Base-by-base conservation (phyloP, 306 rosid species). In the Sesbania bispinosa region DNA sequence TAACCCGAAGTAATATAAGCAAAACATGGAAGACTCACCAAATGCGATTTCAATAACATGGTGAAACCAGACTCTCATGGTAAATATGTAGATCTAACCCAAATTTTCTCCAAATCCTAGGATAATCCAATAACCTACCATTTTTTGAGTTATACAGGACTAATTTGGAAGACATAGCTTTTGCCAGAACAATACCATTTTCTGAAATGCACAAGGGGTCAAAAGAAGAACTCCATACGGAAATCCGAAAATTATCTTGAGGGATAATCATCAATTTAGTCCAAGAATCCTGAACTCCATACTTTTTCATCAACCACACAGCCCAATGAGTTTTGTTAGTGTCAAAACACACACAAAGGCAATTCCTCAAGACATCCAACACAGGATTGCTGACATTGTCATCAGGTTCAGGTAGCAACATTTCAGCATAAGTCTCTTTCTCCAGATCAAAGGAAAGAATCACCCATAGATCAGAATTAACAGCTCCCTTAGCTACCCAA, bases 221-320 rank as follows among this genome's bases (percentile, higher is more conserved):
- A 10, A 30, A 1, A 5, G 15, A 2, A 7, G 35, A 18, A 30
- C 0, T 15, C 52, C 51, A 36, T 15, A 7, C 24, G 5, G 9
- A 1, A 29, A 15, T 9, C 27, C 4, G 2, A 4, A 18, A 9
- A 3, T 14, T 13, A 9, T 0, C 16, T n/a, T 26, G 13, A 10
- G 69, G 69, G 5, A 72, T 29, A 0, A 20, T 26, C 13, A 16
- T 18, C 24, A 76, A 35, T 47, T 59, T 76, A 76, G 61, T 68
- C 80, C 68, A 67, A 7, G 80, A 67, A 6, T 36, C 2, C 2
- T 8, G 8, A 24, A 58, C 69, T 3, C 75, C 70, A 18, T 21
- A 76, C 36, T 76, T 63, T 51, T 76, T 46, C 74, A 67, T 74
- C 7, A 39, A 1, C 80, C 69, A 67, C 46, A 67, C 13, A 33